phyloP scores from a whole-genome alignment of 2,329 filamentous ascomycete species.

The Fusarium marasasianum region DNA sequence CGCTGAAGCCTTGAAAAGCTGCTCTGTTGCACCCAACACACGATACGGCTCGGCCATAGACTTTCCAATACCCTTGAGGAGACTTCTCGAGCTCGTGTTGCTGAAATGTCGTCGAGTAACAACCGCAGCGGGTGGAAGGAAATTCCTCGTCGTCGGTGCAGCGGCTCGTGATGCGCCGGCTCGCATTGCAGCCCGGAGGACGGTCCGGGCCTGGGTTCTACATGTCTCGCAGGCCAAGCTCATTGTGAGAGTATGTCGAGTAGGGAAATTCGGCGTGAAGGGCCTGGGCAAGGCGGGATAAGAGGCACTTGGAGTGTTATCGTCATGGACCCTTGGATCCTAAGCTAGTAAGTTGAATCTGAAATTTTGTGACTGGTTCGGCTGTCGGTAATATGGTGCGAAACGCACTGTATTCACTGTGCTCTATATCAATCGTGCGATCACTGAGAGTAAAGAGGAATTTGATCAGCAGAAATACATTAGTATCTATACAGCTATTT shows the following conservation, averaged over 20 bases:
- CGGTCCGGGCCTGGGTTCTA: slow-evolving; percentile 53
- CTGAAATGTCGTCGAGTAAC: slow-evolving; percentile 48
- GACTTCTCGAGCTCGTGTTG: slow-evolving; percentile 46
- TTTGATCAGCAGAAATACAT: neutral
- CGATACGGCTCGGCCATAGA: slow-evolving; percentile 67
- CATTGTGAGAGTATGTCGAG: slow-evolving; percentile 4
- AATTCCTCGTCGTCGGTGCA: slow-evolving; percentile 33
- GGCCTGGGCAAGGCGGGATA: slow-evolving; percentile 8
- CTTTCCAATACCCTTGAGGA: slow-evolving; percentile 49
- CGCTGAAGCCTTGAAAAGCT: slow-evolving; percentile 79
- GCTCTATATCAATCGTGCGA: neutral
- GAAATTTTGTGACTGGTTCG: slow-evolving; percentile 32
- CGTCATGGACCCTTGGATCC: slow-evolving; percentile 40
- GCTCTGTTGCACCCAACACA: slow-evolving; percentile 81
- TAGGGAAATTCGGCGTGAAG: neutral
- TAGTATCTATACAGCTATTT: neutral
- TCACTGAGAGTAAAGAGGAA: neutral
- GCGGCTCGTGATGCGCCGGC: slow-evolving; percentile 42
- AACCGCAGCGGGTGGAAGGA: slow-evolving; percentile 23
- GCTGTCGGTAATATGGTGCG: slow-evolving; percentile 4
- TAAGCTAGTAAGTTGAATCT: neutral
- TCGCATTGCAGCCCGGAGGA: slow-evolving; percentile 49
- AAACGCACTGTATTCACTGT: slow-evolving; percentile 21
- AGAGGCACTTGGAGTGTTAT: slow-evolving; percentile 35
- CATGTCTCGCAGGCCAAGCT: slow-evolving; percentile 60